Evolutionary conservation across 345 rosid genomes (phyloP).

Genomic region (Hibiscus tridactylites): DNA sequence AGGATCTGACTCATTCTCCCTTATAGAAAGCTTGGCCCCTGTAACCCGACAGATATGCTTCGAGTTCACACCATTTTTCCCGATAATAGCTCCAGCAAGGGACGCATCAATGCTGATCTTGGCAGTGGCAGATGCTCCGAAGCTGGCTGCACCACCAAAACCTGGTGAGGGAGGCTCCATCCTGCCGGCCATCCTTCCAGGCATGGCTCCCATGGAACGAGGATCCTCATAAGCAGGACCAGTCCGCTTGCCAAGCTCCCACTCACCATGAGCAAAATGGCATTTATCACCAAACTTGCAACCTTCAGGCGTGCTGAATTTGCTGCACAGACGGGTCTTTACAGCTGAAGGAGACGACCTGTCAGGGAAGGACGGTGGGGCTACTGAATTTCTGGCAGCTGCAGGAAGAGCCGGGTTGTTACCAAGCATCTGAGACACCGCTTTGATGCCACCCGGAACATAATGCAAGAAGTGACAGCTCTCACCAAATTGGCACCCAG

Average conservation of each 20-base stretch:
- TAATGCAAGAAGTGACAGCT: conserved; percentile 93
- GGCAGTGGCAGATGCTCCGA: conserved; percentile 84
- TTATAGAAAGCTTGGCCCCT: conserved; percentile 80
- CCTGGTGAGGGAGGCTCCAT: conserved; percentile 36
- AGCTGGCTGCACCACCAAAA: conserved; percentile 57
- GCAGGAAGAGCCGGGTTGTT: conserved; percentile 42
- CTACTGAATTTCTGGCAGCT: conserved; percentile 47
- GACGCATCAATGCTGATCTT: conserved; percentile 90
- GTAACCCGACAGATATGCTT: conserved; percentile 84
- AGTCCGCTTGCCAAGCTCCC: conserved; percentile 65
- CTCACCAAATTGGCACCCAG: conserved; percentile 98
- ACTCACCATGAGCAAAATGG: conserved; percentile 80
- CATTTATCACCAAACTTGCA: conserved; percentile 81
- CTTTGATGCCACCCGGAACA: conserved; percentile 94
- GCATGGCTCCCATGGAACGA: conserved; percentile 36
- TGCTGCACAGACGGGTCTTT: conserved; percentile 59
- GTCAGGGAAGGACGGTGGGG: conserved; percentile 43
- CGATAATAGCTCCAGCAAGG: conserved; percentile 90
- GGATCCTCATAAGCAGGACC: conserved; percentile 52
- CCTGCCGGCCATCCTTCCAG: conserved; percentile 43
- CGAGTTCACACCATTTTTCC: conserved; percentile 85
- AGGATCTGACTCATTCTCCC: conserved; percentile 76
- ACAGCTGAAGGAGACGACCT: conserved; percentile 52
- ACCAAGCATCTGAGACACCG: conserved; percentile 66
- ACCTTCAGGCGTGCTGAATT: conserved; percentile 66